Base-by-base conservation (phyloP, 2,329 filamentous ascomycete genomes). In the Fusarium citri region DNA sequence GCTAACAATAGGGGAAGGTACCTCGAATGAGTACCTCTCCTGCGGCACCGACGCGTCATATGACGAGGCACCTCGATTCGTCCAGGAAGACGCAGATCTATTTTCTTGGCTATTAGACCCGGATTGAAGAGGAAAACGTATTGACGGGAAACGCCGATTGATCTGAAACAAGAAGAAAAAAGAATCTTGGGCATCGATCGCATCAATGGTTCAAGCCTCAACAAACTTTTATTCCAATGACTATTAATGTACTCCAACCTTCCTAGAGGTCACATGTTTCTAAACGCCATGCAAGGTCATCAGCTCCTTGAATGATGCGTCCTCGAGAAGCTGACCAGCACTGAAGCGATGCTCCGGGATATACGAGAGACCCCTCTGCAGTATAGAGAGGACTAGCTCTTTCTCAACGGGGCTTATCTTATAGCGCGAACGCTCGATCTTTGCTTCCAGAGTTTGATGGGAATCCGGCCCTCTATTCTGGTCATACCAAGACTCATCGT, bases 141-240 rank as follows among this genome's bases (percentile, higher is more conserved):
- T 1, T 14, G 12, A 7, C 28, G 28, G 2, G 2, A 14, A 30
- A 30, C 5, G 28, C 28, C 11, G 3, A 28, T 28, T 1, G 28
- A 28, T 14, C 5, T 14, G 2, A 30, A 30, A 14, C 12, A 7
- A 7, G 28, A 1, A 28, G 28, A 28, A 1, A 3, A 30, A 30
- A 0, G 1, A 30, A 7, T 30, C 1, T 6, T 14, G 28, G 12
- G 28, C 6, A 2, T 14, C 3, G 1, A 7, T 30, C 1, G 12
- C 11, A 7, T 1, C 1, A 2, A 14, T 7, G 5, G 2, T 14
- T 28, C 12, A 14, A 3, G 0, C 11, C 12, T 28, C 12, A 6
- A 28, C 12, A 4, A 4, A 26, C 11, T 11, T 1, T 3, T 10
- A 26, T 26, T 26, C 11, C 9, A 26, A 11, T 28, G 4, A 28